Percentiles rank a stretch among this genome's conserved stretches.
These are phyloP conservation scores for Phytopythium delawarense DNA, from an alignment of 352 stramenopile genomes.

Conservation along the genomic window DNA sequence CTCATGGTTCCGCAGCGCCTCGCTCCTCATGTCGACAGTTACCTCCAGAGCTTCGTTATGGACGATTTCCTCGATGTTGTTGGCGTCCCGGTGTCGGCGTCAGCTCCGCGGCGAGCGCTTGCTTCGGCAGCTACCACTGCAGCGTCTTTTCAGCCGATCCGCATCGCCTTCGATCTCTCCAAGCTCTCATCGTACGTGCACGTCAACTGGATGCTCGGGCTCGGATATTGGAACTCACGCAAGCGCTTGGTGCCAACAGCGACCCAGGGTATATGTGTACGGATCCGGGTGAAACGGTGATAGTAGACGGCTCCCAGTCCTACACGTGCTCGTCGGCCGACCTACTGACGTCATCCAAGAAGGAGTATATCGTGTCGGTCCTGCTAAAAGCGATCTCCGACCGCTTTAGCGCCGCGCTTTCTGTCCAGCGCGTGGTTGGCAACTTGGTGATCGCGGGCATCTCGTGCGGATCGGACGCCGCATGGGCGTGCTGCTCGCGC, in stretches of 20 bases:
- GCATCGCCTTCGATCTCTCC: slow-evolving; percentile 73
- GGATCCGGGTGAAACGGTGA: slow-evolving; percentile 39
- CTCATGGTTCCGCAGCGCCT: slow-evolving; percentile 31
- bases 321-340: slow-evolving; percentile 55
- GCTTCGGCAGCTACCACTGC: slow-evolving; percentile 10
- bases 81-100: slow-evolving; percentile 16
- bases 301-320: slow-evolving; percentile 32
- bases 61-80: slow-evolving; percentile 42
- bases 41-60: slow-evolving; percentile 19
- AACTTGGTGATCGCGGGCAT: slow-evolving; percentile 65
- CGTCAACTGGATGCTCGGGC: background rate
- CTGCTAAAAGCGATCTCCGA: slow-evolving; percentile 56
- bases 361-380: slow-evolving; percentile 63
- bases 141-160: slow-evolving; percentile 57
- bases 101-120: slow-evolving; percentile 25
- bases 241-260: slow-evolving; percentile 15
- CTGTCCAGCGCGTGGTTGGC: slow-evolving; percentile 58
- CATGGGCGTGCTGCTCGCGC: slow-evolving; percentile 64
- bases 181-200: slow-evolving; percentile 50
- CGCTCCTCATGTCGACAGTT: slow-evolving; percentile 9
- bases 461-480: slow-evolving; percentile 26
- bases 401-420: slow-evolving; percentile 59
- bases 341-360: slow-evolving; percentile 60
- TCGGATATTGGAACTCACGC: background rate
- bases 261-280: slow-evolving; percentile 63